Base-by-base conservation (phyloP, 345 rosid genomes). In the Citrus sinensis region DNA sequence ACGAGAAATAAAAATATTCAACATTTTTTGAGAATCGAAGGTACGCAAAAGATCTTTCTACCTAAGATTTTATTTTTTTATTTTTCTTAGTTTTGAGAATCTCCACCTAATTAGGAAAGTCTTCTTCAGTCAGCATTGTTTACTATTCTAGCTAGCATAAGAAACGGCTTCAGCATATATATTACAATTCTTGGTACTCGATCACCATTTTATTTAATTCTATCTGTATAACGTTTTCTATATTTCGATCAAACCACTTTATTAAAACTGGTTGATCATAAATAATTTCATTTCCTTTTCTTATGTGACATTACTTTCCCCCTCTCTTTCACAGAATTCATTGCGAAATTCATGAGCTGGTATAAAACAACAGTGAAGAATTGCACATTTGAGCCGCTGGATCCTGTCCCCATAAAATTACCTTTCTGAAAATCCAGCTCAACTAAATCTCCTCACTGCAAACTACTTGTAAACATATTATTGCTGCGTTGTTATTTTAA, bases 281-380 rank as follows among this genome's bases (percentile, higher is more conserved):
- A 13, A 46, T 46, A 46, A 1, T 46, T 46, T 11, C 51, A 13
- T 46, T 46, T 46, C 51, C 17, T 10, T 46, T 46, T 11, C 51
- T 46, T 11, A 46, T 46, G 5, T 46, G 17, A 46, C 51, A 13
- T 46, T 0, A 46, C 51, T 20, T 9, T 20, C 29, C 60, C 24
- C 29, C 40, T 14, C 0, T 64, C 46, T 54, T 79, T 3, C 30
- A 51, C 91, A 89, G 94, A 91, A 76, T 91, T 83, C 46, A 87
- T 82, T 62, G 92, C 94, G 0, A 87, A 82, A 78, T 83, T 89
- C 71, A 91, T 91, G 94, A 91, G 94, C 85, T 78, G 80, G 63
- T 90, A 80, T 85, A 91, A 86, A 76, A 39, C 32, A 63, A 70
- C 78, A 49, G 64, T 62, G 40, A 54, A 79, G 19, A 68, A 61